Base-by-base conservation (phyloP, 2,329 filamentous ascomycete species). In the Ilyonectria mors-panacis region DNA sequence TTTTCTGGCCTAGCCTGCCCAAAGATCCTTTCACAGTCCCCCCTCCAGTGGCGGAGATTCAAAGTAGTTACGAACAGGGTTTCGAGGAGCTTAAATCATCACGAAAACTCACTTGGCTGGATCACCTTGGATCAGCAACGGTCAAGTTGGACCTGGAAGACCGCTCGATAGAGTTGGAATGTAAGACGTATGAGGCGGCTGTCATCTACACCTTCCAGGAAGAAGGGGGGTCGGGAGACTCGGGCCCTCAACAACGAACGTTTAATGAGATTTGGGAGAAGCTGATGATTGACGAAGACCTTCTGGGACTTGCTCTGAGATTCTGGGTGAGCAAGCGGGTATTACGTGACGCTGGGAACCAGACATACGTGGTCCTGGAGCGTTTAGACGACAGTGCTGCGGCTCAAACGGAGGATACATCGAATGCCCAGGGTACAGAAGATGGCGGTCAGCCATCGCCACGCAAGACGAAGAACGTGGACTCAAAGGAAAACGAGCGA, bases 1-100 rank as follows among this genome's bases (percentile, higher is more conserved):
- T 97, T 68, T 99, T 97, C 84, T 99, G 96, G 96, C 96, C 96
- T 0, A 88, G 91, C 10, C 85, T 97, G 23, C 89, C 93, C 56
- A 88, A 91, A 67, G 92, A 94, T 63, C 84, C 85, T 3, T 94
- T 94, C 77, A 78, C 82, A 23, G 83, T 94, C 3, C 93, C 93
- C 1, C 66, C 79, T 0, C 83, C 85, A 2, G 87, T 94, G 50
- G 77, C 79, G 2, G 80, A 86, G 4, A 82, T 93, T 33, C 93
- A 97, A 78, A 82, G 87, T 56, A 85, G 83, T 54, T 98, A 97
- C 79, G 91, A 92, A 63, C 80, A 85, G 6, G 91, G 91, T 15
- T 98, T 97, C 76, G 91, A 95, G 76, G 84, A 86, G 6, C 88
- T 96, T 73, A 98, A 98, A 78, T 87, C 92, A 30, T 92, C 93